Conservation (phyloP, 371 early-diverging fungal genomes). For the Mortierella sp. region DNA sequence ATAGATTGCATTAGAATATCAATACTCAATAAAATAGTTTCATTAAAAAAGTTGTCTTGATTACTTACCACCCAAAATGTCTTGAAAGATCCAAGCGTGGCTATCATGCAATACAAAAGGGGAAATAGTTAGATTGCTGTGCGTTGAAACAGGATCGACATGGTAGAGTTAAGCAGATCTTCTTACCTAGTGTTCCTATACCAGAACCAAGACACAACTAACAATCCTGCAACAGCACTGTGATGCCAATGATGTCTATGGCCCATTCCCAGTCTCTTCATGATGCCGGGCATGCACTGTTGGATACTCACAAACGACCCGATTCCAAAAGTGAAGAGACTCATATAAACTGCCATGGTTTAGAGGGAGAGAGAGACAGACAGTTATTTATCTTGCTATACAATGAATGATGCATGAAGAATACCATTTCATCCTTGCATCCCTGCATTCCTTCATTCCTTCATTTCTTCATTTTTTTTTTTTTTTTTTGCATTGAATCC, state of each 20-base stretch:
- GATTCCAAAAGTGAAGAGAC: slow-evolving; percentile 43
- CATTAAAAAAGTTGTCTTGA: neutral
- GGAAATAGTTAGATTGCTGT: neutral
- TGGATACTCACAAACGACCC: slow-evolving; percentile 55
- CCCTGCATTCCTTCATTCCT: no score
- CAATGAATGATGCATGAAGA: neutral
- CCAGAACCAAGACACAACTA: slow-evolving; percentile 45
- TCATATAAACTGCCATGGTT: slow-evolving; percentile 32
- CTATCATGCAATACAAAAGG: slow-evolving; percentile 15
- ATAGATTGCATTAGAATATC: neutral
- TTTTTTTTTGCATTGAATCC: neutral
- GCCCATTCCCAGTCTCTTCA: slow-evolving; percentile 24
- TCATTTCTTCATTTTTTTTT: no score
- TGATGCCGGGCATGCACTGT: slow-evolving; percentile 42
- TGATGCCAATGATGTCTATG: slow-evolving; percentile 24
- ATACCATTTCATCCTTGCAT: no score
- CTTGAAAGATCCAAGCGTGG: slow-evolving; percentile 55
- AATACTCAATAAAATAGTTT: neutral
- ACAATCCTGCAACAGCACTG: slow-evolving; percentile 18
- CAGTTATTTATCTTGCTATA: neutral
- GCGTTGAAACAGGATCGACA: neutral
- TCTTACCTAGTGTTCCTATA: slow-evolving; percentile 39
- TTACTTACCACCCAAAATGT: slow-evolving; percentile 49
- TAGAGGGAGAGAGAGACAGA: neutral
- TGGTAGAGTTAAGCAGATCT: no score